A percentile compares a stretch with the other conserved stretches of the same genome.
phyloP scores from a whole-genome alignment of 257 asterid genomes.

The Rehmannia glutinosa region DNA sequence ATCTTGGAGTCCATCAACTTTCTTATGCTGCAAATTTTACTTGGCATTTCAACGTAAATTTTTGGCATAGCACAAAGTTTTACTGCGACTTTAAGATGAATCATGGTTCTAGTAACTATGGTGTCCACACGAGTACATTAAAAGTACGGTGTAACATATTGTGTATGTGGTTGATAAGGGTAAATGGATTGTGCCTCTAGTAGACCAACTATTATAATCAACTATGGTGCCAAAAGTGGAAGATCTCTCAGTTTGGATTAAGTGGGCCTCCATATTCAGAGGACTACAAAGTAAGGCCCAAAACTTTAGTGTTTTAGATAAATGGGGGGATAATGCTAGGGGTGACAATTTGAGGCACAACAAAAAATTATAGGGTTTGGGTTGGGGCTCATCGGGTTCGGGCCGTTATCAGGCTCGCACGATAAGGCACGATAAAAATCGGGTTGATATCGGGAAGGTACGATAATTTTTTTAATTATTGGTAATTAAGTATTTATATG shows the following conservation, averaged over 20 bases:
- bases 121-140: not conserved
- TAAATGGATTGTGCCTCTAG: not conserved
- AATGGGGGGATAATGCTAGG: no score
- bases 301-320: no score
- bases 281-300: not conserved
- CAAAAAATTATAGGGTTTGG: no score
- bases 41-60: not conserved
- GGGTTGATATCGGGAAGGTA: no score
- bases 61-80: not conserved
- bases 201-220: not conserved
- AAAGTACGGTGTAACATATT: not conserved
- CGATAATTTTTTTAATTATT: no score
- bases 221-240: slow-evolving; percentile 10
- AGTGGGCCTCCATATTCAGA: not conserved
- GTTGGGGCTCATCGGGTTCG: no score
- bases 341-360: no score
- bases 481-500: no score
- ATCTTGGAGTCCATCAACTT: slow-evolving; percentile 3
- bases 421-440: no score
- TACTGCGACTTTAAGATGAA: not conserved
- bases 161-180: slow-evolving; percentile 1
- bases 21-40: not conserved
- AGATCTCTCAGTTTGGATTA: not conserved
- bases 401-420: no score
- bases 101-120: slow-evolving; percentile 5